phyloP scores from a whole-genome alignment of 805 yeast genomes.

The Pichia occidentalis region DNA sequence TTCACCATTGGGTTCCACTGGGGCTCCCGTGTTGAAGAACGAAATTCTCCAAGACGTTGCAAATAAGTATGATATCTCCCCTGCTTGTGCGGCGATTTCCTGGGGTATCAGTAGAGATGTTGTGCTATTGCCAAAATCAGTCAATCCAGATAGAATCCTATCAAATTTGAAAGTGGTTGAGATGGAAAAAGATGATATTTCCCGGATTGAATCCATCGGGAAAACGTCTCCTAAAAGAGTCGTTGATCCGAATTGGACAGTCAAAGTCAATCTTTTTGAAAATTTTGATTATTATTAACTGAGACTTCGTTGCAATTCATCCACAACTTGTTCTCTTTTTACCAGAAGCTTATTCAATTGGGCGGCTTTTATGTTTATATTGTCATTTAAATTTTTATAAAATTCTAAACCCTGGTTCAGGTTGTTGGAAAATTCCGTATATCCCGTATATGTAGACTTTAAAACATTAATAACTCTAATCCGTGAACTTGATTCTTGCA shows the following conservation, averaged over 20 bases:
- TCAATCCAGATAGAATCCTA: slow-evolving; percentile 37
- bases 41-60: slow-evolving; percentile 39
- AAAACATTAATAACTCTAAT: slow-evolving; percentile 45
- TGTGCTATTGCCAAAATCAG: slow-evolving; percentile 47
- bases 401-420: slow-evolving; percentile 64
- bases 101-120: slow-evolving; percentile 56
- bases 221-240: slow-evolving; percentile 7
- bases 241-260: slow-evolving; percentile 10
- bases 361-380: slow-evolving; percentile 24
- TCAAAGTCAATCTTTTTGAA: slow-evolving; percentile 4
- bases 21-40: slow-evolving; percentile 46
- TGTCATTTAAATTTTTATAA: slow-evolving; percentile 50
- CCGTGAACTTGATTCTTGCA: slow-evolving; percentile 31
- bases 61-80: slow-evolving; percentile 33
- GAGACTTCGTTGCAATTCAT: no score
- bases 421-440: slow-evolving; percentile 50
- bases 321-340: slow-evolving; percentile 5
- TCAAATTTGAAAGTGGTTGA: slow-evolving; percentile 33
- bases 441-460: slow-evolving; percentile 44
- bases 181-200: slow-evolving; percentile 31
- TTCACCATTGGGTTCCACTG: slow-evolving; percentile 65
- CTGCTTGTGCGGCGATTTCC: slow-evolving; percentile 48
- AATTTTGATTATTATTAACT: neutral
- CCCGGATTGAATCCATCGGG: slow-evolving; percentile 10
- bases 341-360: slow-evolving; percentile 1